Conservation (phyloP, 108 stramenopile genomes). For the Phaeodactylum tricornutum region DNA sequence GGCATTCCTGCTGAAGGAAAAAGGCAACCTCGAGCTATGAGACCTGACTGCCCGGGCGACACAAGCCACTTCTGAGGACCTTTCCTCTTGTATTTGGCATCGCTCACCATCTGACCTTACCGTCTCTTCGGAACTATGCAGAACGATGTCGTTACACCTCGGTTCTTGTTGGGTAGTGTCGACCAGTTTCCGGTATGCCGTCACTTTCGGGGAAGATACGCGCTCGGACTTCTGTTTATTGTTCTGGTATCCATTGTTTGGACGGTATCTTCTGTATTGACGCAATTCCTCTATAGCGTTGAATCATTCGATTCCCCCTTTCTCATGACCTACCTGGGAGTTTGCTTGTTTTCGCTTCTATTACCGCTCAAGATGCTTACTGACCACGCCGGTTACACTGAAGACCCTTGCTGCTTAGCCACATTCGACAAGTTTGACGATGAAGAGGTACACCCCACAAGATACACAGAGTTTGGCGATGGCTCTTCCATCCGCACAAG, state of each 20-base stretch:
- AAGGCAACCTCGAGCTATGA: no score
- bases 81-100: no score
- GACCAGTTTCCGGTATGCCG: no score
- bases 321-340: slow-evolving; percentile 22
- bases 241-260: slow-evolving; percentile 69
- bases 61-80: no score
- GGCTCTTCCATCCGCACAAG: background rate
- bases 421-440: slow-evolving; percentile 7
- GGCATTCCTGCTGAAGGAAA: no score
- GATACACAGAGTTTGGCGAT: slow-evolving; percentile 1
- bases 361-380: slow-evolving; percentile 2
- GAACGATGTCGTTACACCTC: no score
- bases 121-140: no score
- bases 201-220: no score
- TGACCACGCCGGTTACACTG: background rate
- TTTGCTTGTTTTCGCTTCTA: slow-evolving; percentile 7
- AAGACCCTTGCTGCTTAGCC: background rate
- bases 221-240: slow-evolving; percentile 75
- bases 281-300: slow-evolving; percentile 15
- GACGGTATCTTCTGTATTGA: slow-evolving; percentile 40
- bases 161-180: no score
- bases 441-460: background rate
- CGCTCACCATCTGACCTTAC: no score
- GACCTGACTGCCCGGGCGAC: no score
- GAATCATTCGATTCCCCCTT: slow-evolving; percentile 13